These are phyloP conservation scores for Neoscytalidium dimidiatum DNA, from an alignment of 2,329 filamentous ascomycete species.

Conservation along the genomic window DNA sequence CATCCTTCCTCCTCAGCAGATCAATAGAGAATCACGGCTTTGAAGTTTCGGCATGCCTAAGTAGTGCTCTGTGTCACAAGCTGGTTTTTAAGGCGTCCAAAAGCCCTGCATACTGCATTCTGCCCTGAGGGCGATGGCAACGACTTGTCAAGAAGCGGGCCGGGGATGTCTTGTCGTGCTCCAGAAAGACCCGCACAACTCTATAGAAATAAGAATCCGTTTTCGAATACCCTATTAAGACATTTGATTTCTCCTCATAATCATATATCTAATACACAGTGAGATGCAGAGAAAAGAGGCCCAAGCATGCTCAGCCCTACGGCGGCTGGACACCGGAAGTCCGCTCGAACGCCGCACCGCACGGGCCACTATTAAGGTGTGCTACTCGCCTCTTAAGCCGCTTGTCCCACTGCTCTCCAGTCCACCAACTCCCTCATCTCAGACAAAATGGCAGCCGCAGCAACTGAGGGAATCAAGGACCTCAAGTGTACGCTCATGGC, in stretches of 20 bases:
- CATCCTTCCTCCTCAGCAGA: no score
- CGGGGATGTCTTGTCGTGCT: neutral
- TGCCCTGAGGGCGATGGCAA: neutral
- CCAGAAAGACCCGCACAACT: neutral
- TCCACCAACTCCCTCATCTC: neutral
- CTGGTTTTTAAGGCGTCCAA: neutral
- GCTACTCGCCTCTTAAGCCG: slow-evolving; percentile 10
- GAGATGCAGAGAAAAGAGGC: neutral
- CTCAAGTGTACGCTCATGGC: slow-evolving; percentile 36
- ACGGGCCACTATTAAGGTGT: slow-evolving; percentile 16
- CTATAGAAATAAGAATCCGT: slow-evolving; percentile 2
- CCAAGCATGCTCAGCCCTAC: neutral
- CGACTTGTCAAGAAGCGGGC: neutral
- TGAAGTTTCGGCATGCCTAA: no score
- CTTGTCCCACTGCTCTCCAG: neutral
- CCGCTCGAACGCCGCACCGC: slow-evolving; percentile 10
- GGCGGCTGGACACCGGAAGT: slow-evolving; percentile 3
- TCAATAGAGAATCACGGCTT: neutral
- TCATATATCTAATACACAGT: neutral
- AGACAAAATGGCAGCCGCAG: slow-evolving; percentile 38
- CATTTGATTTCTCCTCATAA: neutral
- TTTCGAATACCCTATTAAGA: neutral
- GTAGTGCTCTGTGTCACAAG: no score
- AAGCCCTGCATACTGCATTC: neutral
- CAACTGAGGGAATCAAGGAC: slow-evolving; percentile 38